Conservation (phyloP, 2,329 filamentous ascomycete species). For the Coniochaeta sp. region DNA sequence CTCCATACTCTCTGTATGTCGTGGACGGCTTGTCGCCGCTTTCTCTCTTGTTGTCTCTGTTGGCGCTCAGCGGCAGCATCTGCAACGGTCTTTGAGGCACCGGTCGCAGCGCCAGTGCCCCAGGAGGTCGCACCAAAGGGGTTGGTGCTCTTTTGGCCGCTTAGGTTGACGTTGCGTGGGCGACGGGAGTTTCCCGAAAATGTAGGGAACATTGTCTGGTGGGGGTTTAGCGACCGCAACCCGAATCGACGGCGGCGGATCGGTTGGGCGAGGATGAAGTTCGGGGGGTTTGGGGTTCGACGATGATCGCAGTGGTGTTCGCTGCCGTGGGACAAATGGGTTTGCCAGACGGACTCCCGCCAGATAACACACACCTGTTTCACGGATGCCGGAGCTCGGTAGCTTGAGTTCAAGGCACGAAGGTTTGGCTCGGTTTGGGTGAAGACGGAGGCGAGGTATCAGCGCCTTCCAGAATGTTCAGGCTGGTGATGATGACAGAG, state of each 20-base stretch:
- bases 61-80: slow-evolving; percentile 82
- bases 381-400: background rate
- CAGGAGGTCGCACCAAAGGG: slow-evolving; percentile 64
- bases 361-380: background rate
- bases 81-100: slow-evolving; percentile 58
- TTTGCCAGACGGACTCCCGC: background rate
- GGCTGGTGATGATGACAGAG: background rate
- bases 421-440: slow-evolving; percentile 35
- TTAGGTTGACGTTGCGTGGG: slow-evolving; percentile 88
- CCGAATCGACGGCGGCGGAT: background rate
- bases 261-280: background rate
- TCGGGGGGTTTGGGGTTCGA: background rate
- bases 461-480: slow-evolving; percentile 5
- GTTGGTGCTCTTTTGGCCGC: slow-evolving; percentile 67
- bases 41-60: slow-evolving; percentile 72
- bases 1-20: slow-evolving; percentile 78
- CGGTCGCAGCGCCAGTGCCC: slow-evolving; percentile 36
- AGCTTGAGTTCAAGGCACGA: background rate
- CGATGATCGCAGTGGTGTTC: background rate
- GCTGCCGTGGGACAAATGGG: background rate
- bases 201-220: slow-evolving; percentile 74
- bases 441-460: slow-evolving; percentile 6
- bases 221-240: background rate
- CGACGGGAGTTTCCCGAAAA: slow-evolving; percentile 85
- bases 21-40: slow-evolving; percentile 65